Percentiles rank a stretch among this genome's conserved stretches.
Evolutionary conservation across 768 basidiomycete genomes (phyloP).

Genomic region (Boletus tylopilopsis): DNA sequence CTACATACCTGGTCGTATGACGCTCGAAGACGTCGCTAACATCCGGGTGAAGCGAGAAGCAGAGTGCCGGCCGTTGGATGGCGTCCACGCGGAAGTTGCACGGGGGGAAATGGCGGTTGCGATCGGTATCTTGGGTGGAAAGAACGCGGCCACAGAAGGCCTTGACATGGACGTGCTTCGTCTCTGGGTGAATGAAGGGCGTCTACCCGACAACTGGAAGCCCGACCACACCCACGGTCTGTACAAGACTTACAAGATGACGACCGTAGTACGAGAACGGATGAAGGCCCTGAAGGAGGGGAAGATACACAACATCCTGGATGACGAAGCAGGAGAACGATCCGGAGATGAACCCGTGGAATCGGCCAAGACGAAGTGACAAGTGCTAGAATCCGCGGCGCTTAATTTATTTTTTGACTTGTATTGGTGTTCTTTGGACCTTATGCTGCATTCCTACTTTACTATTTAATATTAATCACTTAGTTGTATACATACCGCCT

Average conservation of each 20-base stretch:
- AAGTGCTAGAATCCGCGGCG: neutral
- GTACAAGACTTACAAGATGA: conserved; percentile 28
- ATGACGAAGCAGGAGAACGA: conserved; percentile 6
- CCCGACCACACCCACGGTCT: conserved; percentile 31
- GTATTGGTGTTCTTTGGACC: neutral
- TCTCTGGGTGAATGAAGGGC: conserved; percentile 49
- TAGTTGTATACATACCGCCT: neutral
- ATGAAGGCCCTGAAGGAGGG: conserved; percentile 22
- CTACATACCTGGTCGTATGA: conserved; percentile 29
- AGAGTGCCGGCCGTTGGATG: conserved; percentile 38
- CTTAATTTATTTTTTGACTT: conserved; percentile 4
- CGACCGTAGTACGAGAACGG: conserved; percentile 24
- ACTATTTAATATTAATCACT: neutral
- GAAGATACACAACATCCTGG: conserved; percentile 18
- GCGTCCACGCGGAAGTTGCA: conserved; percentile 55
- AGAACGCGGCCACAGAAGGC: conserved; percentile 37
- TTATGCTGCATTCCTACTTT: neutral
- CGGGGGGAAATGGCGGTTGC: conserved; percentile 67
- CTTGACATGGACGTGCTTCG: conserved; percentile 44
- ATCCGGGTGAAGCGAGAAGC: conserved; percentile 52
- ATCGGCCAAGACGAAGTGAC: conserved; percentile 17
- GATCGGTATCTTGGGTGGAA: conserved; percentile 43
- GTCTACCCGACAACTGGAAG: conserved; percentile 42
- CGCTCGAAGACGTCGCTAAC: conserved; percentile 39
- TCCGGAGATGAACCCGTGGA: neutral